Percentiles rank a stretch among this genome's conserved stretches.
phyloP scores from a whole-genome alignment of 1,284 basidiomycete species.

The Sanghuangporus baumii region DNA sequence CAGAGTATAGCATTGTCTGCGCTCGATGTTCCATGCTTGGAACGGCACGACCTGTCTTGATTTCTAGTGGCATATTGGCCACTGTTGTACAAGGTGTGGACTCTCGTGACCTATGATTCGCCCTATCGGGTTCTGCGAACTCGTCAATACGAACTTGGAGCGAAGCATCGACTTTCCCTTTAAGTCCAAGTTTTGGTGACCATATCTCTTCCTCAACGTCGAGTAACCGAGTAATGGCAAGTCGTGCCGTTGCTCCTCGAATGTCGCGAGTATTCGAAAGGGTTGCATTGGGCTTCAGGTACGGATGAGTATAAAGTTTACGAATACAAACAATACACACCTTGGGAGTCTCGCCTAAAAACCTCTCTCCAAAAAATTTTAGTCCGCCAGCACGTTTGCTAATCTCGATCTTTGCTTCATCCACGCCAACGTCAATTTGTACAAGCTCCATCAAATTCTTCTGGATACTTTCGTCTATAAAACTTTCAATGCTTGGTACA shows the following conservation, averaged over 20 bases:
- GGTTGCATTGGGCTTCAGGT: conserved; percentile 53
- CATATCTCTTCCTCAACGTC: conserved; percentile 98
- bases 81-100: conserved; percentile 12
- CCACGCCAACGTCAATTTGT: conserved; percentile 52
- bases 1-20: conserved; percentile 96
- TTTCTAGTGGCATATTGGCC: conserved; percentile 78
- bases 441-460: conserved; percentile 55
- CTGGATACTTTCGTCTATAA: conserved; percentile 50
- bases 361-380: conserved; percentile 57
- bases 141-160: conserved; percentile 48
- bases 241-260: conserved; percentile 41
- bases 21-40: conserved; percentile 90
- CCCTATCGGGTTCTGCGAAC: conserved; percentile 22
- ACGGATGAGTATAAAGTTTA: conserved; percentile 2
- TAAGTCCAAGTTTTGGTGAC: conserved; percentile 92
- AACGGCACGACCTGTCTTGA: conserved; percentile 86
- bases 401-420: conserved; percentile 61
- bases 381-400: conserved; percentile 57
- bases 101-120: conserved; percentile 23
- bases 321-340: conserved; percentile 29
- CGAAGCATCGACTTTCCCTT: conserved; percentile 93
- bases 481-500: conserved; percentile 45
- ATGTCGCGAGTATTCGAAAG: conserved; percentile 59
- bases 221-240: conserved; percentile 71
- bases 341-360: conserved; percentile 56